These are phyloP conservation scores for Diospyros kaki DNA, from an alignment of 148 eudicot species.

Conservation along the genomic window DNA sequence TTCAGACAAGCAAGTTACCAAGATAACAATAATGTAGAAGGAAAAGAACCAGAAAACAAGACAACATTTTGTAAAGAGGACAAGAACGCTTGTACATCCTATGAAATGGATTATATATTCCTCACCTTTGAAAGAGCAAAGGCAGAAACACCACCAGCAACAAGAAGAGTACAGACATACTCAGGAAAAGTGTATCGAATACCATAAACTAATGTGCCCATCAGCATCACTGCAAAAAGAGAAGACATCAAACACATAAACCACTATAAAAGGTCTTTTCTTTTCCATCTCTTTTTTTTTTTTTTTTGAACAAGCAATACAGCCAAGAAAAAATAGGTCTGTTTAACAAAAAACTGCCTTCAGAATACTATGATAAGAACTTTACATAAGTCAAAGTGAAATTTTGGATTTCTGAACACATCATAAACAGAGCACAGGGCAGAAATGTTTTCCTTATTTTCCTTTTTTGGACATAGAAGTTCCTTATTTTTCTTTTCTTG, in stretches of 20 bases:
- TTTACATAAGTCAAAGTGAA: neutral
- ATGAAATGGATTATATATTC: neutral
- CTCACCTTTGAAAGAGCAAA: conserved; percentile 88
- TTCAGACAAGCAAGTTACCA: conserved; percentile 5
- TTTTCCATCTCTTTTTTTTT: no score
- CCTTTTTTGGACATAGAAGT: neutral
- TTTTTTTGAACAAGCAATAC: no score
- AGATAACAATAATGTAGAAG: neutral
- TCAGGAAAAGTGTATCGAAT: conserved; percentile 73
- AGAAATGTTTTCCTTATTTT: no score
- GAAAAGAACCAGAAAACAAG: neutral
- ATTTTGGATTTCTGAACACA: neutral
- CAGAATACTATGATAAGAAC: neutral
- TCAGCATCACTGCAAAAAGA: conserved; percentile 71
- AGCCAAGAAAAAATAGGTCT: neutral
- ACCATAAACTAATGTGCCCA: conserved; percentile 80
- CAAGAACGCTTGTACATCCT: neutral
- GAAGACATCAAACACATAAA: neutral
- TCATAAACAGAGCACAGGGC: neutral
- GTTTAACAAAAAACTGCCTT: neutral
- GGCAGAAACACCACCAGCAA: conserved; percentile 88
- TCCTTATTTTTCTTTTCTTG: neutral
- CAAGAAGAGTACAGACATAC: conserved; percentile 73
- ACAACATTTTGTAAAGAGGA: neutral
- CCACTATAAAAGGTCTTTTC: neutral